These are phyloP conservation scores for Fusarium oligoseptatum DNA, from an alignment of 2,329 filamentous ascomycete genomes.

Conservation along the genomic window DNA sequence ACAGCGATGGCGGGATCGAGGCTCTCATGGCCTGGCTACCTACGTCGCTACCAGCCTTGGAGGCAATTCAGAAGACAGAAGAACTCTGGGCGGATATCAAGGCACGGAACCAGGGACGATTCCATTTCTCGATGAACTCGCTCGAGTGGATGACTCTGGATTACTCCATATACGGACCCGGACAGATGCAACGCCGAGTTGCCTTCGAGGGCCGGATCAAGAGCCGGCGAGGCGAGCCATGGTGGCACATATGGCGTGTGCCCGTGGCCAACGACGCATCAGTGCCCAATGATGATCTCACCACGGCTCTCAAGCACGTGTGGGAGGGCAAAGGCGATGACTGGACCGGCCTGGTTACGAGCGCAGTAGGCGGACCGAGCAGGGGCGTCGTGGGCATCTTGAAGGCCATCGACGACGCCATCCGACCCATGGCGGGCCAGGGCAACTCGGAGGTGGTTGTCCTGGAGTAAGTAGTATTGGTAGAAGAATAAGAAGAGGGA, in stretches of 20 bases:
- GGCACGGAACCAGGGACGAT: conserved; percentile 58
- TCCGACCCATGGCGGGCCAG: conserved; percentile 51
- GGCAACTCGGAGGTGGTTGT: conserved; percentile 36
- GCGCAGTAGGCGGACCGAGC: conserved; percentile 60
- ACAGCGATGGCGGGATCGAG: conserved; percentile 65
- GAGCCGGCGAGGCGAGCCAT: conserved; percentile 60
- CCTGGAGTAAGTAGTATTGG: conserved; percentile 31
- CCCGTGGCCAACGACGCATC: conserved; percentile 36
- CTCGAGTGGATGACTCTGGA: conserved; percentile 70
- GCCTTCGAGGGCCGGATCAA: conserved; percentile 66
- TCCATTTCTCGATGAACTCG: conserved; percentile 66
- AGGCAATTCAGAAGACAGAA: conserved; percentile 72
- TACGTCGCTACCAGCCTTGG: conserved; percentile 74
- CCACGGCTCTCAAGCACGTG: conserved; percentile 57
- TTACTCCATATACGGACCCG: conserved; percentile 59
- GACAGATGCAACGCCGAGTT: conserved; percentile 53
- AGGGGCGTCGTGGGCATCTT: conserved; percentile 62
- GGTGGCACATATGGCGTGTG: conserved; percentile 64
- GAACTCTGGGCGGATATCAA: conserved; percentile 61
- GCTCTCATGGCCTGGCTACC: conserved; percentile 68
- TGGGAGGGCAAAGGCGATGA: conserved; percentile 60
- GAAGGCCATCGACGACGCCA: conserved; percentile 60
- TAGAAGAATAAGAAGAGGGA: not conserved
- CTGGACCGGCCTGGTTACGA: conserved; percentile 63
- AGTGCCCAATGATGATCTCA: conserved; percentile 51